Evolutionary conservation across 345 rosid genomes (phyloP).

Genomic region (Camelina neglecta): DNA sequence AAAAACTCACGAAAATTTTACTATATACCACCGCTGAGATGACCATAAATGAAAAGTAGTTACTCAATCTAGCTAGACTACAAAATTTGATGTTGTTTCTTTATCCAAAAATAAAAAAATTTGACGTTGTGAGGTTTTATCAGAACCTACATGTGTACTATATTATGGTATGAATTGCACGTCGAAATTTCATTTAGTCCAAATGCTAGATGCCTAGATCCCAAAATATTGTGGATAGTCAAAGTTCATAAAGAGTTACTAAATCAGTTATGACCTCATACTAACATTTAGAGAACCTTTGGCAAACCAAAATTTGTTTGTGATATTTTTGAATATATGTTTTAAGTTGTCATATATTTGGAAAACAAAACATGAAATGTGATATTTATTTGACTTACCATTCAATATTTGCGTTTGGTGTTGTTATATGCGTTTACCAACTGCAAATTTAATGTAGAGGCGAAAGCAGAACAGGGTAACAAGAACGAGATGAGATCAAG

Average conservation of each 20-base stretch:
- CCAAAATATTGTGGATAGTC: background rate
- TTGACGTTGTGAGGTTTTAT: background rate
- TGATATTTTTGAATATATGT: background rate
- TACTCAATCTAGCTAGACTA: background rate
- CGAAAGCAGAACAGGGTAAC: too few species aligned
- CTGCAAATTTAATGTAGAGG: background rate
- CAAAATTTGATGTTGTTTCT: background rate
- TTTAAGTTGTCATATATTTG: background rate
- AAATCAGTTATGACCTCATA: background rate
- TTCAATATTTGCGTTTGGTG: background rate
- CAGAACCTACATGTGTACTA: background rate
- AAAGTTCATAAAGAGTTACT: background rate
- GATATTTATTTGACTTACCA: background rate
- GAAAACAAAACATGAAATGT: background rate
- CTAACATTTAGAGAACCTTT: too few species aligned
- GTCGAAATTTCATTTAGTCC: background rate
- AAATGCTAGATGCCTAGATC: background rate
- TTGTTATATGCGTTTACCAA: slow-evolving; percentile 1
- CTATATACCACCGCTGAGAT: background rate
- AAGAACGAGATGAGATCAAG: too few species aligned
- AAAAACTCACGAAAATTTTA: background rate
- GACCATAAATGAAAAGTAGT: background rate
- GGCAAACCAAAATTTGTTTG: background rate
- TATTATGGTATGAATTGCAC: background rate
- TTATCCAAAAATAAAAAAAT: too few species aligned